Evolutionary conservation across 345 rosid genomes (phyloP).

Genomic region (Eutrema heterophyllum): DNA sequence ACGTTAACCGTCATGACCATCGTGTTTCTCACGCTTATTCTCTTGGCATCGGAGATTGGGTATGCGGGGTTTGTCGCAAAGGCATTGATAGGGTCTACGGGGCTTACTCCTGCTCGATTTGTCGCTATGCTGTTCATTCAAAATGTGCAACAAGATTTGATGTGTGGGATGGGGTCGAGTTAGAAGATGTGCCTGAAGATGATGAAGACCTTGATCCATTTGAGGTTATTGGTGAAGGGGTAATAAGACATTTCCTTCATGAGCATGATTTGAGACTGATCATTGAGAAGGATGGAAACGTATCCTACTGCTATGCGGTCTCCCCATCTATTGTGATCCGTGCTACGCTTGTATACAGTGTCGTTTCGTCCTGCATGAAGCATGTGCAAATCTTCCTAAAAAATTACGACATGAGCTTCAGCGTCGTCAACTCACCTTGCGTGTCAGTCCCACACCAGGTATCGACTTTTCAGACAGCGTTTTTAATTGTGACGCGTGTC

Average conservation of each 20-base stretch:
- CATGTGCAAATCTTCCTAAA: neutral
- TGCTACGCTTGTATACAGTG: neutral
- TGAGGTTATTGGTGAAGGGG: neutral
- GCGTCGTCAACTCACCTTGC: neutral
- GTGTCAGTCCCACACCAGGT: neutral
- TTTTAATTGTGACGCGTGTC: neutral
- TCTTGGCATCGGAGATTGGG: neutral
- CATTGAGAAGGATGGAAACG: neutral
- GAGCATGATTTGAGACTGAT: neutral
- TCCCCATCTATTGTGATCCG: neutral
- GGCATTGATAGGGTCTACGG: neutral
- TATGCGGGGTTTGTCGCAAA: neutral
- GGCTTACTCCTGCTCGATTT: neutral
- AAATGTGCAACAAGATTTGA: neutral
- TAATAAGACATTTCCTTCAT: neutral
- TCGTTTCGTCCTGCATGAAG: neutral
- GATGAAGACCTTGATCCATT: neutral
- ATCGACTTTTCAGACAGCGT: rapidly evolving
- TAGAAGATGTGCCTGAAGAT: neutral
- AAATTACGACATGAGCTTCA: neutral
- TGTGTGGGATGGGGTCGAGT: neutral
- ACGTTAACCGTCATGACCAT: neutral
- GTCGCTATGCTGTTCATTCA: neutral
- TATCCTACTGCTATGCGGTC: neutral
- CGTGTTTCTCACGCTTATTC: neutral